A percentile compares a stretch with the other conserved stretches of the same genome.
phyloP scores from a whole-genome alignment of 2,329 filamentous ascomycete genomes.

The Gliomastix tumulicola region DNA sequence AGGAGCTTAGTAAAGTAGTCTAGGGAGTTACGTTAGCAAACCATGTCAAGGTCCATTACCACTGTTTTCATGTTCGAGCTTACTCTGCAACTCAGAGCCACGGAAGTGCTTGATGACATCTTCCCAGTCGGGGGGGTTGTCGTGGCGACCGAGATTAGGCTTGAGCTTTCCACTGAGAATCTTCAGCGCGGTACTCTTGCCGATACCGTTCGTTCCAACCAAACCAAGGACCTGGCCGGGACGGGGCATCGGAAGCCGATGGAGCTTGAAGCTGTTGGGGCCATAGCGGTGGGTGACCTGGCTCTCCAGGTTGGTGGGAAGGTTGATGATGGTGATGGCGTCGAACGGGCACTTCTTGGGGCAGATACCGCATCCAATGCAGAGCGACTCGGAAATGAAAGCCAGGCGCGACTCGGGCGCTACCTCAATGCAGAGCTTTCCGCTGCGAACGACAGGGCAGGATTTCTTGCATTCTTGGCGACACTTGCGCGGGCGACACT shows the following conservation, averaged over 20 bases:
- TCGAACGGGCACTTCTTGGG: slow-evolving; percentile 99
- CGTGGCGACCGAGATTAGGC: slow-evolving; percentile 90
- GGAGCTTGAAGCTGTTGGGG: slow-evolving; percentile 99
- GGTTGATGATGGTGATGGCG: slow-evolving; percentile 99
- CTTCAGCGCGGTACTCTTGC: slow-evolving; percentile 99
- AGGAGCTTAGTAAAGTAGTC: slow-evolving; percentile 99
- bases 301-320: slow-evolving; percentile 97
- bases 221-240: slow-evolving; percentile 93
- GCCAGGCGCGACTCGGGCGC: slow-evolving; percentile 82
- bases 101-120: slow-evolving; percentile 98
- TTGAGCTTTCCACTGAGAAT: slow-evolving; percentile 98
- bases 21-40: slow-evolving; percentile 11
- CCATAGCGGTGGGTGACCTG: slow-evolving; percentile 98
- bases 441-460: slow-evolving; percentile 92
- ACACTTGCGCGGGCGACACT: slow-evolving; percentile 62
- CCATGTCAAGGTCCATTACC: neutral
- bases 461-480: slow-evolving; percentile 99
- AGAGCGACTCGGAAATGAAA: slow-evolving; percentile 94
- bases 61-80: slow-evolving; percentile 24
- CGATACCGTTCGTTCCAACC: slow-evolving; percentile 99
- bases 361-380: slow-evolving; percentile 98
- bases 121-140: slow-evolving; percentile 98
- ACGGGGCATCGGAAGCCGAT: slow-evolving; percentile 90
- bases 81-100: slow-evolving; percentile 94
- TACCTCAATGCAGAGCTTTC: slow-evolving; percentile 97